A percentile compares a stretch with the other conserved stretches of the same genome.
These are phyloP conservation scores for Metarhizium humberi DNA, from an alignment of 2,329 filamentous ascomycete genomes.

Conservation along the genomic window DNA sequence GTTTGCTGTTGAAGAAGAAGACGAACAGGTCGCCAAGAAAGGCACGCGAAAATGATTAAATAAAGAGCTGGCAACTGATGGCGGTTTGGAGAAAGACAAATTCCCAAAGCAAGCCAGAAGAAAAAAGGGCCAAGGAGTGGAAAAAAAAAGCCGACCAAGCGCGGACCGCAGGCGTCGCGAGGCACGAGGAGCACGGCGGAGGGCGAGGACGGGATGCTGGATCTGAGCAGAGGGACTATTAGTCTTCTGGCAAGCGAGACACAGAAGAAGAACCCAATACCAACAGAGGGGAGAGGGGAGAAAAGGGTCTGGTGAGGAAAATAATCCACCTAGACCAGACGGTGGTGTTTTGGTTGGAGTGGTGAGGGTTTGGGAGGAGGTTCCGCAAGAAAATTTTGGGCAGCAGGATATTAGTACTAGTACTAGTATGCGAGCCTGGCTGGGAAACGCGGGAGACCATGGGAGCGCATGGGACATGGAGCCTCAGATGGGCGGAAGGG, in stretches of 20 bases:
- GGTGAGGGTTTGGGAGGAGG: conserved; percentile 27
- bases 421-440: conserved; percentile 4
- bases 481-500: conserved; percentile 16
- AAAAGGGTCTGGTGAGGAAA: conserved; percentile 21
- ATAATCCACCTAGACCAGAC: conserved; percentile 25
- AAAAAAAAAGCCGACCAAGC: conserved; percentile 16
- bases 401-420: conserved; percentile 22
- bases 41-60: conserved; percentile 6
- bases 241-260: conserved; percentile 21
- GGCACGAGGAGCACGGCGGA: conserved; percentile 21
- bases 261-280: conserved; percentile 24
- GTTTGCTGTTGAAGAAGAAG: conserved; percentile 3
- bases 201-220: conserved; percentile 17
- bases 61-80: conserved; percentile 9
- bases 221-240: conserved; percentile 16
- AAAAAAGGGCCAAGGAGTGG: conserved; percentile 18
- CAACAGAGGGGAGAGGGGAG: conserved; percentile 19
- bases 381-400: conserved; percentile 27
- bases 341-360: conserved; percentile 17
- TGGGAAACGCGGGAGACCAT: too few relatives aligned
- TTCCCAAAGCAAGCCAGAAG: conserved; percentile 13
- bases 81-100: conserved; percentile 13
- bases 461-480: neutral
- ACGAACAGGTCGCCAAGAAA: conserved; percentile 7
- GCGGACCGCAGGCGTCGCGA: conserved; percentile 18